These are phyloP conservation scores for Anisodus acutangulus DNA, from an alignment of 257 asterid genomes.

Conservation along the genomic window DNA sequence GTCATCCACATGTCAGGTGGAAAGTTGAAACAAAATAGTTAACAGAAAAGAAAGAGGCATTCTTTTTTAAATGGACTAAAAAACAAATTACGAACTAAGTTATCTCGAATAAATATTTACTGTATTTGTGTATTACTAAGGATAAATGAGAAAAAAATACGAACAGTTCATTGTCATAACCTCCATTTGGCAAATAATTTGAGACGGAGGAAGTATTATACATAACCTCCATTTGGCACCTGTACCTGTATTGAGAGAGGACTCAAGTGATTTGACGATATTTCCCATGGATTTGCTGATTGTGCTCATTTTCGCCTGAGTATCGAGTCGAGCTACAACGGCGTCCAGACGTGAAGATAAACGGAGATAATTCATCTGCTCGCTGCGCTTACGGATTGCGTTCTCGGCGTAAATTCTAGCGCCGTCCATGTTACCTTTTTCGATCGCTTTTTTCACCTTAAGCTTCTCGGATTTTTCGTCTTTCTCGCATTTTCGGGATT, in stretches of 20 bases:
- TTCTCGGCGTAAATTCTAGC: conserved; percentile 99
- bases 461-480: conserved; percentile 91
- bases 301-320: conserved; percentile 90
- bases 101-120: too few species aligned
- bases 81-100: too few species aligned
- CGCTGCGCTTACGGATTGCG: conserved; percentile 91
- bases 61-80: too few species aligned
- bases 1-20: too few species aligned
- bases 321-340: conserved; percentile 93
- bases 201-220: too few species aligned
- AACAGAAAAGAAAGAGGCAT: too few species aligned
- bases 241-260: conserved; percentile 69
- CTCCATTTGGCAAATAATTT: too few species aligned
- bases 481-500: conserved; percentile 89
- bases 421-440: conserved; percentile 98
- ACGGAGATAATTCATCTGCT: conserved; percentile 97
- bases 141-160: too few species aligned
- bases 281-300: conserved; percentile 85
- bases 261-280: conserved; percentile 88
- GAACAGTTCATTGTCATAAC: too few species aligned
- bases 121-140: too few species aligned
- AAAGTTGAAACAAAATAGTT: too few species aligned
- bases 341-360: conserved; percentile 92
- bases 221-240: too few species aligned
- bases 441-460: conserved; percentile 95